Conservation (phyloP, 1,284 basidiomycete genomes). For the Singerocomus rubriflavus region DNA sequence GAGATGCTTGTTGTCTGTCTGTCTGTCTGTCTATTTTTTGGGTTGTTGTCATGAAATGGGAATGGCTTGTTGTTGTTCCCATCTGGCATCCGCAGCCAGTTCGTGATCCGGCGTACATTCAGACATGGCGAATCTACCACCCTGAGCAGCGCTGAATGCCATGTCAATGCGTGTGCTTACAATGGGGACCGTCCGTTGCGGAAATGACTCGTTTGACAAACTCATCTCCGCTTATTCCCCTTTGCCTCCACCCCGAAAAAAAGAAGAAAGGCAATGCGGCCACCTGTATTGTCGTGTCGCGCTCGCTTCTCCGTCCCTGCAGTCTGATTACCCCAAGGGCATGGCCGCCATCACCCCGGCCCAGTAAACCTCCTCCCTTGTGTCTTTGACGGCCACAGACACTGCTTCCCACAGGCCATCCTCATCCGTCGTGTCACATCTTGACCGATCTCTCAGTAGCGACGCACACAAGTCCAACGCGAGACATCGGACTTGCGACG, state of each 20-base stretch:
- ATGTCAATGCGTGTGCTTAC: slow-evolving; percentile 1
- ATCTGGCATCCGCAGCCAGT: too few species aligned
- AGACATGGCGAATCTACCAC: too few species aligned
- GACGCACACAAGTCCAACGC: slow-evolving; percentile 48
- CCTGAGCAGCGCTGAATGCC: too few species aligned
- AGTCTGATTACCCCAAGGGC: slow-evolving; percentile 5
- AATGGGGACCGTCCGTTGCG: slow-evolving; percentile 4
- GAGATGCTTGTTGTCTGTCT: slow-evolving; percentile 10
- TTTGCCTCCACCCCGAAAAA: too few species aligned
- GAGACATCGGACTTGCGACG: slow-evolving; percentile 37
- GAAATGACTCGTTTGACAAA: slow-evolving; percentile 3
- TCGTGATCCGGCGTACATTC: too few species aligned
- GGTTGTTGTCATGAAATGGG: background rate
- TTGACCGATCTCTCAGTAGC: slow-evolving; percentile 23
- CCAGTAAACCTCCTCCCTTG: slow-evolving; percentile 31
- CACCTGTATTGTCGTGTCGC: slow-evolving; percentile 1
- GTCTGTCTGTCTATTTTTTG: slow-evolving; percentile 5
- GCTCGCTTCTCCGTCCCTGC: slow-evolving; percentile 2
- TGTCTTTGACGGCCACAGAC: slow-evolving; percentile 29
- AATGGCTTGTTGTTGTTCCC: too few species aligned
- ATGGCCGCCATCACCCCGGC: slow-evolving; percentile 19
- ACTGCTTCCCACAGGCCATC: slow-evolving; percentile 22
- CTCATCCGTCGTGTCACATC: slow-evolving; percentile 8
- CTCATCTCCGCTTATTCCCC: slow-evolving; percentile 13
- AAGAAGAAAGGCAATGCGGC: slow-evolving; percentile 6